These are phyloP conservation scores for Rosa lucieae DNA, from an alignment of 306 rosid genomes.

Conservation along the genomic window DNA sequence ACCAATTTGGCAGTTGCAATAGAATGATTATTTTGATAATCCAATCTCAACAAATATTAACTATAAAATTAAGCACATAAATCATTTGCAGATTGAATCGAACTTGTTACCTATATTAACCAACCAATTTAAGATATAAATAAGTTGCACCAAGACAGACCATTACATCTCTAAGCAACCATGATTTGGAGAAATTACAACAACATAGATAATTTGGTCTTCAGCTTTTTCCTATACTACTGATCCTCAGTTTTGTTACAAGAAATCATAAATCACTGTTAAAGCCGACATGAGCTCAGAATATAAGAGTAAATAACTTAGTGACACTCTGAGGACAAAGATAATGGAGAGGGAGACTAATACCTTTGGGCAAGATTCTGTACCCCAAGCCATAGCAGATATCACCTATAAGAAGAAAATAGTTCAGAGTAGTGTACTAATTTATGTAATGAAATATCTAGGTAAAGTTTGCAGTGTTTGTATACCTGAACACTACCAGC, in stretches of 20 bases:
- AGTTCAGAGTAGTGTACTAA: conserved; percentile 3
- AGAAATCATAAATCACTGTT: neutral
- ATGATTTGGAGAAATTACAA: neutral
- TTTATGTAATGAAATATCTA: neutral
- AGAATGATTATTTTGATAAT: no score
- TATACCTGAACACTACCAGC: conserved; percentile 99
- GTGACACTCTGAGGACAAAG: conserved; percentile 7
- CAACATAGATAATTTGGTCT: neutral
- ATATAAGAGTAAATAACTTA: neutral
- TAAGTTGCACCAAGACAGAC: no score
- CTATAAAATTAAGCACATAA: no score
- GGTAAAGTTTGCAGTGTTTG: conserved; percentile 13
- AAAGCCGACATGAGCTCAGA: neutral
- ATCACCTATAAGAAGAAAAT: conserved; percentile 60
- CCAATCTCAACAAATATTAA: no score
- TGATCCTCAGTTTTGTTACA: neutral
- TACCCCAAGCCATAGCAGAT: conserved; percentile 99
- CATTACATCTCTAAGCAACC: no score
- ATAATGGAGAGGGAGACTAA: conserved; percentile 24
- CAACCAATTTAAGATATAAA: no score
- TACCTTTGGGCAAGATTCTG: conserved; percentile 95
- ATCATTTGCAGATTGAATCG: no score
- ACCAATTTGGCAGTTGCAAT: no score
- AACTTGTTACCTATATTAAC: no score
- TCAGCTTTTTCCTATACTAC: neutral